Evolutionary conservation across 306 rosid genomes (phyloP).

Genomic region (Begonia peltatifolia): DNA sequence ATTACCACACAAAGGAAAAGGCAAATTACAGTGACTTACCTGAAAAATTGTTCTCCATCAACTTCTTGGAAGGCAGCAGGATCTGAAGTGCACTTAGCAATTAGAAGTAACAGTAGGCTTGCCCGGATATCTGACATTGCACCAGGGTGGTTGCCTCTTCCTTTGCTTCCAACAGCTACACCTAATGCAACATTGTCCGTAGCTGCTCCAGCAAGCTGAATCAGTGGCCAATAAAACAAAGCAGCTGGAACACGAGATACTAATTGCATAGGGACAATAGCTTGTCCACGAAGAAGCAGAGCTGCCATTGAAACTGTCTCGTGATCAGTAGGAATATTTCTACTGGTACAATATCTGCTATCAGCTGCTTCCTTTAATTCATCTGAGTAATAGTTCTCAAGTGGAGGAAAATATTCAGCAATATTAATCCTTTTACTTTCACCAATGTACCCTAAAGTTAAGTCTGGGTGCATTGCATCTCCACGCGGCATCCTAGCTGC

Average conservation of each 20-base stretch:
- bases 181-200: conserved; percentile 90
- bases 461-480: conserved; percentile 41
- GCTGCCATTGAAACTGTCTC: conserved; percentile 78
- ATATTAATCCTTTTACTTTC: conserved; percentile 29
- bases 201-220: conserved; percentile 97
- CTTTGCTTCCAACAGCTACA: conserved; percentile 97
- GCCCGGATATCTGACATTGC: conserved; percentile 94
- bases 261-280: conserved; percentile 87
- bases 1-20: conserved; percentile 6
- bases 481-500: conserved; percentile 42
- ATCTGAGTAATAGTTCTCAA: conserved; percentile 28
- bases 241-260: conserved; percentile 92
- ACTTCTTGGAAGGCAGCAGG: conserved; percentile 74
- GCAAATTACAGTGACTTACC: conserved; percentile 34
- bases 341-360: conserved; percentile 29
- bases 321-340: conserved; percentile 36
- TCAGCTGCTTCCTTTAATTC: conserved; percentile 42
- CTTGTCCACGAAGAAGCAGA: conserved; percentile 70
- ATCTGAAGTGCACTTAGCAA: conserved; percentile 94
- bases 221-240: conserved; percentile 82
- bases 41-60: conserved; percentile 78
- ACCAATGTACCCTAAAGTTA: conserved; percentile 19
- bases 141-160: conserved; percentile 94
- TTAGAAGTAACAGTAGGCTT: conserved; percentile 75
- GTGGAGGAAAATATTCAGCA: conserved; percentile 17